phyloP scores from a whole-genome alignment of 139 green algal genomes.

The Micractinium sp. region DNA sequence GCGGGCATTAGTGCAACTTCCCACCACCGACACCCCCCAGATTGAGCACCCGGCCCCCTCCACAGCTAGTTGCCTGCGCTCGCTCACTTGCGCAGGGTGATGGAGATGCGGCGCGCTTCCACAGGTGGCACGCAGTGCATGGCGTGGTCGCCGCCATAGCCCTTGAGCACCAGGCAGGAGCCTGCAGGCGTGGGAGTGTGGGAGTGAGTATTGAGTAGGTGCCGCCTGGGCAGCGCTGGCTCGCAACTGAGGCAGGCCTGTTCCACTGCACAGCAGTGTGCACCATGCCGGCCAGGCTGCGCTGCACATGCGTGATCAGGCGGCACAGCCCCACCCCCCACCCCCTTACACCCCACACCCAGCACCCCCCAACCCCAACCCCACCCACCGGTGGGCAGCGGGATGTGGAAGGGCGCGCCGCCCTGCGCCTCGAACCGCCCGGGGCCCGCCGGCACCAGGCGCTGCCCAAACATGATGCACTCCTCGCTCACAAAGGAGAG shows the following conservation, averaged over 20 bases:
- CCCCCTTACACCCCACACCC: neutral
- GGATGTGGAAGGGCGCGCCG: slow-evolving; percentile 11
- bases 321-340: too few species aligned
- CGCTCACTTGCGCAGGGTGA: slow-evolving; percentile 50
- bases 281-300: too few species aligned
- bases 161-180: slow-evolving; percentile 60
- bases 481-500: slow-evolving; percentile 55
- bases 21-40: neutral
- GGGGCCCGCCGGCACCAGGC: slow-evolving; percentile 38
- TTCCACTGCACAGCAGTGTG: neutral
- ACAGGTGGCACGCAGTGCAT: slow-evolving; percentile 70
- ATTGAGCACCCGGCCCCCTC: neutral
- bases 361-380: neutral
- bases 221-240: neutral
- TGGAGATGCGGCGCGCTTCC: slow-evolving; percentile 55
- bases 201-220: neutral
- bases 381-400: slow-evolving; percentile 40
- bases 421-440: slow-evolving; percentile 45
- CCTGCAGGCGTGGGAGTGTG: slow-evolving; percentile 17
- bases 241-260: neutral
- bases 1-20: neutral
- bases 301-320: too few species aligned
- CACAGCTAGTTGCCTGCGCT: neutral
- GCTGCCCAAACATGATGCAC: slow-evolving; percentile 61
- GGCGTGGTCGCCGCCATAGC: slow-evolving; percentile 61